Percentiles rank a stretch among this genome's conserved stretches.
Conservation (phyloP, 2,329 filamentous ascomycete species). For the Alternaria arborescens region DNA sequence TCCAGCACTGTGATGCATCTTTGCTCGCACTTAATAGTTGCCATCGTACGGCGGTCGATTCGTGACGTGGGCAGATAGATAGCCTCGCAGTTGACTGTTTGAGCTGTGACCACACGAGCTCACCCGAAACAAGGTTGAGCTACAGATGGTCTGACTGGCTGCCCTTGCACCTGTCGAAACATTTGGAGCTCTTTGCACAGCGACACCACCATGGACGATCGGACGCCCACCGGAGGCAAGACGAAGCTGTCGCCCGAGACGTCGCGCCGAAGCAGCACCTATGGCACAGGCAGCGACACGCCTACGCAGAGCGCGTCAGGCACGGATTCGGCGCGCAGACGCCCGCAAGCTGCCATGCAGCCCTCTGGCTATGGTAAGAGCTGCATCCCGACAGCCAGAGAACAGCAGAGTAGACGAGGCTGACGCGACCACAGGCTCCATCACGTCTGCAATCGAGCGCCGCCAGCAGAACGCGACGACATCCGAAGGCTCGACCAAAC, state of each 20-base stretch:
- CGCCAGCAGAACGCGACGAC: slow-evolving; percentile 34
- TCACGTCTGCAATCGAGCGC: slow-evolving; percentile 45
- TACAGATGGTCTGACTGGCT: slow-evolving; percentile 7
- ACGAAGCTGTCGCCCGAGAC: slow-evolving; percentile 32
- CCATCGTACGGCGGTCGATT: slow-evolving; percentile 21
- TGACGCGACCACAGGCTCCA: slow-evolving; percentile 42
- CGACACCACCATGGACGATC: slow-evolving; percentile 42
- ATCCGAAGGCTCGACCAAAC: slow-evolving; percentile 41
- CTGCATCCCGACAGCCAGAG: neutral
- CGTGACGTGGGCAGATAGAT: slow-evolving; percentile 27
- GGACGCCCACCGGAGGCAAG: slow-evolving; percentile 34
- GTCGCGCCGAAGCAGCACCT: slow-evolving; percentile 39
- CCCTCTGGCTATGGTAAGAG: slow-evolving; percentile 47
- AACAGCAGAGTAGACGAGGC: neutral
- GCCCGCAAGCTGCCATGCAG: slow-evolving; percentile 37
- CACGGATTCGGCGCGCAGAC: slow-evolving; percentile 42
- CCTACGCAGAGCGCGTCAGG: slow-evolving; percentile 28
- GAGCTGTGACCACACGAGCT: slow-evolving; percentile 18
- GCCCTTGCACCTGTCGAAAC: slow-evolving; percentile 16
- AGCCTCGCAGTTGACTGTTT: slow-evolving; percentile 14
- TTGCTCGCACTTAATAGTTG: slow-evolving; percentile 4
- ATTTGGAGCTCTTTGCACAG: slow-evolving; percentile 14
- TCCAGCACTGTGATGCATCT: slow-evolving; percentile 18
- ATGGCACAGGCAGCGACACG: slow-evolving; percentile 33
- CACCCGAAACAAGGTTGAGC: slow-evolving; percentile 14